Percentiles rank a stretch among this genome's conserved stretches.
These are phyloP conservation scores for Lumnitzera littorea DNA, from an alignment of 345 rosid genomes.

Conservation along the genomic window DNA sequence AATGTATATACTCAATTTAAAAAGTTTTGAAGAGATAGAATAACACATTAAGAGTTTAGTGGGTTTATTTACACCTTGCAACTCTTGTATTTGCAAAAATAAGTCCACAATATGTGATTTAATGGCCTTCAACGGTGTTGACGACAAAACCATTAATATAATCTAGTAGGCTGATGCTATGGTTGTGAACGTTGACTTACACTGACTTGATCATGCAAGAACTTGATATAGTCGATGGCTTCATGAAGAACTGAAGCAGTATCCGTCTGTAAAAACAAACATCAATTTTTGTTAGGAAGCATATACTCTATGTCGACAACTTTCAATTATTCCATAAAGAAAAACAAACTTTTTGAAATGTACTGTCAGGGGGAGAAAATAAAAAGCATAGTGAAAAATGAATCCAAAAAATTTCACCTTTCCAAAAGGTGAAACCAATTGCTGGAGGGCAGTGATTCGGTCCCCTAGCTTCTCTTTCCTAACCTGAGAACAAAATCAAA, in stretches of 20 bases:
- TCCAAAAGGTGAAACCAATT: slow-evolving; percentile 97
- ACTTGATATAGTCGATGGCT: slow-evolving; percentile 81
- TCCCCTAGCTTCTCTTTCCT: slow-evolving; percentile 98
- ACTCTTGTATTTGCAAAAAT: too few species aligned
- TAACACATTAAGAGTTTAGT: too few species aligned
- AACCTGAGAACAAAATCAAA: slow-evolving; percentile 35
- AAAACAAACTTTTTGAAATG: background rate
- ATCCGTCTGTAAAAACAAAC: slow-evolving; percentile 57
- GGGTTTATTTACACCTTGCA: too few species aligned
- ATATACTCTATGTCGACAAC: slow-evolving; percentile 4
- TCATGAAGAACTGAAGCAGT: slow-evolving; percentile 96
- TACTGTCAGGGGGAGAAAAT: background rate
- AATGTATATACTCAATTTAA: too few species aligned
- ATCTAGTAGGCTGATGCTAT: too few species aligned
- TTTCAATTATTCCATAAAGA: slow-evolving; percentile 8
- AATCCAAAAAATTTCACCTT: slow-evolving; percentile 44
- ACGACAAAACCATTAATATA: too few species aligned
- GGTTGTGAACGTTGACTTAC: slow-evolving; percentile 23
- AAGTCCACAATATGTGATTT: too few species aligned
- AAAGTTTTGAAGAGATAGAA: too few species aligned
- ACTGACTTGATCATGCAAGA: slow-evolving; percentile 72
- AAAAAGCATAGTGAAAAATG: background rate
- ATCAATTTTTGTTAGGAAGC: slow-evolving; percentile 1
- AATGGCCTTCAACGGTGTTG: too few species aligned
- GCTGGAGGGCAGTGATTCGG: slow-evolving; percentile 95